phyloP scores from a whole-genome alignment of 2,329 filamentous ascomycete genomes.

The Ophiosphaerella korrae region DNA sequence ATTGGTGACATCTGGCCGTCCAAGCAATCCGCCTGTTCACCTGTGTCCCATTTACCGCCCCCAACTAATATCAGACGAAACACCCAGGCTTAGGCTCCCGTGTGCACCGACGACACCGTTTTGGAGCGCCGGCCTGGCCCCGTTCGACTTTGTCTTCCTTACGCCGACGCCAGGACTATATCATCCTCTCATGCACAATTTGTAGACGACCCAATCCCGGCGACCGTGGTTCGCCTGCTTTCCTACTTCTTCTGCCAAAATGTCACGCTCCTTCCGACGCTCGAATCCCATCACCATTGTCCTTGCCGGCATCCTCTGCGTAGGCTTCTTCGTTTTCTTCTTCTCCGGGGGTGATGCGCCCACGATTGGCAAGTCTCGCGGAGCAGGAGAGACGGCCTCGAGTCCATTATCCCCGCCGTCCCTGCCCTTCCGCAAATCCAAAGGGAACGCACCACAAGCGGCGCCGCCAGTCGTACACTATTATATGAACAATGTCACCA shows the following conservation, averaged over 20 bases:
- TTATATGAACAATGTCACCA: constrained; percentile 93
- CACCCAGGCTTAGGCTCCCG: not conserved
- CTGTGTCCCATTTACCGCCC: not conserved
- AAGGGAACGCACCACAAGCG: constrained; percentile 58
- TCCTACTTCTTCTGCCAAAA: constrained; percentile 34
- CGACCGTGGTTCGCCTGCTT: constrained; percentile 37
- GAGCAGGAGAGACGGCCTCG: constrained; percentile 63
- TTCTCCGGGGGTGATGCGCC: constrained; percentile 66
- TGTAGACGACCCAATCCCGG: constrained; percentile 35
- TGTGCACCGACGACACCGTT: constrained; percentile 3
- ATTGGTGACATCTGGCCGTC: no score
- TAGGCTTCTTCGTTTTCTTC: constrained; percentile 63
- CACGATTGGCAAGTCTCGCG: constrained; percentile 54
- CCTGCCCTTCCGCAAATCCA: constrained; percentile 72
- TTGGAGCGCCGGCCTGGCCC: constrained; percentile 32
- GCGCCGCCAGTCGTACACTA: constrained; percentile 91
- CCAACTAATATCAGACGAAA: constrained; percentile 1
- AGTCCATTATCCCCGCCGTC: constrained; percentile 76
- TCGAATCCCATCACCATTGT: constrained; percentile 77
- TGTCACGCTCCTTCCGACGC: constrained; percentile 76
- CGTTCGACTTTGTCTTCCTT: constrained; percentile 34
- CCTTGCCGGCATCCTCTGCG: constrained; percentile 72
- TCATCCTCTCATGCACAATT: constrained; percentile 40
- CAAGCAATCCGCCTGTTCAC: no score
- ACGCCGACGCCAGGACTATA: constrained; percentile 21